phyloP scores from a whole-genome alignment of 2,329 filamentous ascomycete genomes.

The Fusarium gaditjirri region DNA sequence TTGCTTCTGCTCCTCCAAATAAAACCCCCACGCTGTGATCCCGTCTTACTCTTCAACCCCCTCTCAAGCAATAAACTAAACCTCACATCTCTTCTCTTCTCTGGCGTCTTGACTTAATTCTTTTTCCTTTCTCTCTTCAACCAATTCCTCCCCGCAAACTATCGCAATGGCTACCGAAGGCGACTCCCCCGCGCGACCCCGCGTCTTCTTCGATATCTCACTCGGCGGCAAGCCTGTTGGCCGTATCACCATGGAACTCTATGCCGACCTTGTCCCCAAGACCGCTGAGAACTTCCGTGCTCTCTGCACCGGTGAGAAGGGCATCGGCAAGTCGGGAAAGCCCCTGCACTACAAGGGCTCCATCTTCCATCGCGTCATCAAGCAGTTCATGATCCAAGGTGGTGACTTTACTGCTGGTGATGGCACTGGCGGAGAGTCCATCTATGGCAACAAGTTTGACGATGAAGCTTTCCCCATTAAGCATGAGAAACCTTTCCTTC shows the following conservation, averaged over 20 bases:
- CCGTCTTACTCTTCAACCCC: constrained; percentile 3
- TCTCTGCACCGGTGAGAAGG: constrained; percentile 95
- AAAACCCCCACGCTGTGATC: constrained; percentile 16
- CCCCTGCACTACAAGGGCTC: constrained; percentile 94
- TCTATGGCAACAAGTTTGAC: constrained; percentile 96
- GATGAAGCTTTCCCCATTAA: constrained; percentile 95
- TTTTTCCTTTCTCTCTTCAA: not conserved
- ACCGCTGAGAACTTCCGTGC: constrained; percentile 96
- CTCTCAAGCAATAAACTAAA: not conserved
- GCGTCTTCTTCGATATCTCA: constrained; percentile 93
- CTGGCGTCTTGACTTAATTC: not conserved
- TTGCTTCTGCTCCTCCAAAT: constrained; percentile 8
- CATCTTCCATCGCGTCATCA: constrained; percentile 95
- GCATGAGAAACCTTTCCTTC: constrained; percentile 91
- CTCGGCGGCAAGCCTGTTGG: constrained; percentile 80
- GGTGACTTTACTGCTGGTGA: constrained; percentile 97
- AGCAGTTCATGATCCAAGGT: constrained; percentile 95
- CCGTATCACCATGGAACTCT: constrained; percentile 88
- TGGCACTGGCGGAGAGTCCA: constrained; percentile 94
- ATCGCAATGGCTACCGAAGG: constrained; percentile 55
- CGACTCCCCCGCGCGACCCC: constrained; percentile 67
- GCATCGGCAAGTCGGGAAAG: constrained; percentile 81
- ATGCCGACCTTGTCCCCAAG: constrained; percentile 82
- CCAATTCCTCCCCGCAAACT: not conserved
- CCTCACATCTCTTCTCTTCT: not conserved